phyloP scores from a whole-genome alignment of 2,329 filamentous ascomycete species.

The Trichoderma hamatum region DNA sequence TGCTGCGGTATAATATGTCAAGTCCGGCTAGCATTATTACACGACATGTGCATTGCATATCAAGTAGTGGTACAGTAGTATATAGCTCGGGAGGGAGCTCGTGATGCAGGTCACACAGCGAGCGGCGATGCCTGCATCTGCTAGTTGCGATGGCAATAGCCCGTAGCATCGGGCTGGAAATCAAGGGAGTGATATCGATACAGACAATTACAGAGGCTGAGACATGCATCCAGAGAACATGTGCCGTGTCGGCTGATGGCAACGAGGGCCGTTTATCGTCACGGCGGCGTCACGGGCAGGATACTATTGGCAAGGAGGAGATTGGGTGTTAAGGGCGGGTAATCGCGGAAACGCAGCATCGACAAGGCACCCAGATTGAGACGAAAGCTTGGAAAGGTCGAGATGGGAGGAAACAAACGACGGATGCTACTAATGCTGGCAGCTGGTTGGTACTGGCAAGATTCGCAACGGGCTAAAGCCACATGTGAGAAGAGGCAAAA shows the following conservation, averaged over 20 bases:
- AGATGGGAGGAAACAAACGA: neutral
- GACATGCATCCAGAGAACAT: neutral
- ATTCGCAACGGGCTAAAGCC: neutral
- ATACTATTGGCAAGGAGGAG: neutral
- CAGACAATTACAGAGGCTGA: neutral
- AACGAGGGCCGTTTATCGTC: neutral
- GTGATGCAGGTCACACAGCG: slow-evolving; percentile 20
- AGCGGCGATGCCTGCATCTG: neutral
- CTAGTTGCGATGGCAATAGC: neutral
- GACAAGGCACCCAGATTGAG: neutral
- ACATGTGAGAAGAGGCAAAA: neutral
- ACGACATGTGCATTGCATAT: neutral
- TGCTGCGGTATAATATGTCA: neutral
- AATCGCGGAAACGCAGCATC: neutral
- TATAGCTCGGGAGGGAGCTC: neutral
- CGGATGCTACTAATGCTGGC: neutral
- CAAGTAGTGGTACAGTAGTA: neutral
- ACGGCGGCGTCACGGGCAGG: slow-evolving; percentile 9
- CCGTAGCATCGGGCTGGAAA: neutral
- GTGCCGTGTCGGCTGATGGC: slow-evolving; percentile 9
- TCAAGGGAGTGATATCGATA: neutral
- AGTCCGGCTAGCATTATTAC: neutral
- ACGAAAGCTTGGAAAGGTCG: neutral
- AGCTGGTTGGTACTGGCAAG: neutral
- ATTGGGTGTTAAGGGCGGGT: neutral